These are phyloP conservation scores for Cladosporium sp. DNA, from an alignment of 2,329 filamentous ascomycete species.

Conservation along the genomic window DNA sequence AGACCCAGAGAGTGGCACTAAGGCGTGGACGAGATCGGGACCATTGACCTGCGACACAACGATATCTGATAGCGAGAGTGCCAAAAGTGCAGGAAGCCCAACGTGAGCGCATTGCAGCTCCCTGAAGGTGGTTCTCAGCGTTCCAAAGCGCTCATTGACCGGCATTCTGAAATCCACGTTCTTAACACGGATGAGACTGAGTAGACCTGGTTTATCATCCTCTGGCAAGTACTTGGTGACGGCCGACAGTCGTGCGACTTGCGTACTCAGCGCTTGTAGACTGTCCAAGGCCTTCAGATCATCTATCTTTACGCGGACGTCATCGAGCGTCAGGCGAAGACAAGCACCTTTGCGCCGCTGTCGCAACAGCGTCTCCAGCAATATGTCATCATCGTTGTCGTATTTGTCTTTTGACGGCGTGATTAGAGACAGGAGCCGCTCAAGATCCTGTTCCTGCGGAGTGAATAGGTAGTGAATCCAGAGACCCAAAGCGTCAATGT, in stretches of 20 bases:
- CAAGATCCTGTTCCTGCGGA: conserved; percentile 76
- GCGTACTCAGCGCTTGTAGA: conserved; percentile 68
- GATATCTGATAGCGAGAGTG: conserved; percentile 66
- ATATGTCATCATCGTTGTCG: conserved; percentile 84
- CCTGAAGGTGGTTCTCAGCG: conserved; percentile 53
- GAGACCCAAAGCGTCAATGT: conserved; percentile 64
- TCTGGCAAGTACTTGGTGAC: conserved; percentile 94
- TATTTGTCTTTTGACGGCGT: conserved; percentile 91
- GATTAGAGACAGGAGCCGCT: conserved; percentile 76
- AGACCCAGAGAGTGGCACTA: conserved; percentile 39
- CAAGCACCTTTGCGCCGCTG: conserved; percentile 85
- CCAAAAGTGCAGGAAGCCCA: conserved; percentile 75
- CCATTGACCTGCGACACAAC: conserved; percentile 59
- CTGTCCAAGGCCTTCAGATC: conserved; percentile 62
- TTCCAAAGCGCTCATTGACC: conserved; percentile 65
- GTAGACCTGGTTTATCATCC: conserved; percentile 83
- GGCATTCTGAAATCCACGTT: conserved; percentile 59
- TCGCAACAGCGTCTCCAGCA: conserved; percentile 83
- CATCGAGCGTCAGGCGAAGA: conserved; percentile 64
- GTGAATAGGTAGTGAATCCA: conserved; percentile 67
- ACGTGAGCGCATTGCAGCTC: conserved; percentile 75
- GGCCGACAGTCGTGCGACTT: conserved; percentile 75
- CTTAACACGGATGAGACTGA: conserved; percentile 67
- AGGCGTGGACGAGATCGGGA: conserved; percentile 68
- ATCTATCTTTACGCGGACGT: conserved; percentile 58